phyloP scores from a whole-genome alignment of 768 basidiomycete species.

The Kwoniella dendrophila region DNA sequence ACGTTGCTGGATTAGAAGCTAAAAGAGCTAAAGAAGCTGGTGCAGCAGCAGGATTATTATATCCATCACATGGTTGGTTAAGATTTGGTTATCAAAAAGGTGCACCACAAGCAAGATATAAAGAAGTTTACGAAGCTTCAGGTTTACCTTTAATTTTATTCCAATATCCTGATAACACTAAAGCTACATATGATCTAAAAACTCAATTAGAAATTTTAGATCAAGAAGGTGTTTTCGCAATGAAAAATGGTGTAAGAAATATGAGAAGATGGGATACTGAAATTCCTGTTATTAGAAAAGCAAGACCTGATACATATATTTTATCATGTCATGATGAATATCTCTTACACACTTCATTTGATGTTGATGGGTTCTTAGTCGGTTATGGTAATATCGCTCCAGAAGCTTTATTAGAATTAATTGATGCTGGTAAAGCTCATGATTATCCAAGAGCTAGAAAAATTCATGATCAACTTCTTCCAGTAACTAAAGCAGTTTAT shows the following conservation, averaged over 20 bases:
- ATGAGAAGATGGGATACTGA: slow-evolving; percentile 31
- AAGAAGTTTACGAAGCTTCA: slow-evolving; percentile 20
- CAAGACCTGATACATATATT: slow-evolving; percentile 19
- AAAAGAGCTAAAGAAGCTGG: slow-evolving; percentile 29
- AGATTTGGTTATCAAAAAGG: slow-evolving; percentile 32
- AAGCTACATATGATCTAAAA: slow-evolving; percentile 23
- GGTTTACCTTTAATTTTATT: slow-evolving; percentile 25
- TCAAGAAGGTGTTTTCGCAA: slow-evolving; percentile 26
- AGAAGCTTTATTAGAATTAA: slow-evolving; percentile 18
- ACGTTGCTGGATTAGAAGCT: slow-evolving; percentile 27
- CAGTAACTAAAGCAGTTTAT: slow-evolving; percentile 28
- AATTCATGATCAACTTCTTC: slow-evolving; percentile 24
- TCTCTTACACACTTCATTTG: slow-evolving; percentile 25
- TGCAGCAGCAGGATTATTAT: slow-evolving; percentile 24
- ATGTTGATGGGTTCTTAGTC: slow-evolving; percentile 25
- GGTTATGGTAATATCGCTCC: slow-evolving; percentile 29
- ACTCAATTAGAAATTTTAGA: slow-evolving; percentile 27
- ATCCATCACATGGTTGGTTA: slow-evolving; percentile 31
- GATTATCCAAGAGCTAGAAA: slow-evolving; percentile 10
- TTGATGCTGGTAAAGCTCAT: slow-evolving; percentile 17
- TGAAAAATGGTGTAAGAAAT: slow-evolving; percentile 29
- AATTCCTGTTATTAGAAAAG: slow-evolving; percentile 25
- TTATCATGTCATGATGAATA: slow-evolving; percentile 31
- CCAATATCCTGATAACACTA: slow-evolving; percentile 28
- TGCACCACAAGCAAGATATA: slow-evolving; percentile 25